Evolutionary conservation across 139 green algal species (phyloP), one percentile per base, ranked within the genome.

Genomic region (Gonium pectorale): DNA sequence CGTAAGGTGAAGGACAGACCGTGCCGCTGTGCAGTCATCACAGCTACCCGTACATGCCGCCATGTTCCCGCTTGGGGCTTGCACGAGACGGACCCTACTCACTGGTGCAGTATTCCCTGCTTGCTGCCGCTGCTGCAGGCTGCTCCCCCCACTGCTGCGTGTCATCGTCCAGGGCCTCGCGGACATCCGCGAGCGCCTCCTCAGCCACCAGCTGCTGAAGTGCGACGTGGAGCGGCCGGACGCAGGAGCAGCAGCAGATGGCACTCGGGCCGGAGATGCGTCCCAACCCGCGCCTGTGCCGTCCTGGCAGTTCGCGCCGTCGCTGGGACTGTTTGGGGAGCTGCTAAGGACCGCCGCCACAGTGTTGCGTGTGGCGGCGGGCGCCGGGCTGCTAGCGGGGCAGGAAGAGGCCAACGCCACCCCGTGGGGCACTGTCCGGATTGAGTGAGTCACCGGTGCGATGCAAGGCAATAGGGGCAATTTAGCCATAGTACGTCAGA

Each of bases 401-500:
- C 59, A 49, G 71, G 71, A 66, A 17, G 46, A 66, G n/a, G 71
- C 71, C 24, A 24, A 21, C 49, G 33, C 33, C 11, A 46, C 51
- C 6, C 31, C 31, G 13, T n/a, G 22, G 71, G 71, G 71, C 44
- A 49, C 71, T 7, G 46, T 79, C 26, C 46, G 51, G 31, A 79
- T 79, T n/a, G 71, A 79, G 71, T 79, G 71, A 79, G 70, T 46
- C 46, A 5, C 31, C 56, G 19, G 19, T 64, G 56, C 56, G 56
- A 9, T 29, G 56, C 19, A n/a, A 22, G 56, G 56, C 13, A 17
- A n/a, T n/a, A n/a, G n/a, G n/a, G n/a, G n/a, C n/a, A n/a, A n/a
- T n/a, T n/a, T n/a, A n/a, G n/a, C n/a, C n/a, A n/a, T n/a, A n/a
- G n/a, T n/a, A n/a, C n/a, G n/a, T n/a, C n/a, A n/a, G n/a, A n/a